phyloP scores from a whole-genome alignment of 371 early-diverging fungal genomes.

The Rhizopus delemar region DNA sequence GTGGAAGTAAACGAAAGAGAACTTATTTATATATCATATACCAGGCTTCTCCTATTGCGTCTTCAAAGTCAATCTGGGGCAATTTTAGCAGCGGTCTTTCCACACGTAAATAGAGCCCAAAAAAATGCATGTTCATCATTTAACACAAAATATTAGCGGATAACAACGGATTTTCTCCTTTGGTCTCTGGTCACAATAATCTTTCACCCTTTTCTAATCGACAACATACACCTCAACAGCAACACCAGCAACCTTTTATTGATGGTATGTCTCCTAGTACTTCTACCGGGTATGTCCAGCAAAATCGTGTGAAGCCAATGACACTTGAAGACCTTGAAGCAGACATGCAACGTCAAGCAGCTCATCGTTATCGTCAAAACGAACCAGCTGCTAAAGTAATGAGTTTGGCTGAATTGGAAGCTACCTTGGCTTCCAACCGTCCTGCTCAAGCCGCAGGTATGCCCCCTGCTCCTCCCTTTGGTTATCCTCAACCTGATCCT shows the following conservation, averaged over 20 bases:
- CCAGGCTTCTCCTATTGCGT: slow-evolving; percentile 29
- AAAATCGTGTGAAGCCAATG: slow-evolving; percentile 33
- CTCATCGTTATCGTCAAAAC: slow-evolving; percentile 19
- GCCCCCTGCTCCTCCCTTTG: slow-evolving; percentile 13
- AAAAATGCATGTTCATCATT: slow-evolving; percentile 1
- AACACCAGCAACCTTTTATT: slow-evolving; percentile 20
- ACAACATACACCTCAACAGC: slow-evolving; percentile 32
- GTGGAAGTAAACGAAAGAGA: background rate
- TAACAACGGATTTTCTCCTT: slow-evolving; percentile 22
- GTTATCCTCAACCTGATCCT: slow-evolving; percentile 29
- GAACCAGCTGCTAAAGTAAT: slow-evolving; percentile 50
- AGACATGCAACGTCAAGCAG: slow-evolving; percentile 46
- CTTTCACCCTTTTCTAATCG: slow-evolving; percentile 31
- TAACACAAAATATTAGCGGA: slow-evolving; percentile 10
- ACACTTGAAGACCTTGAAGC: slow-evolving; percentile 64
- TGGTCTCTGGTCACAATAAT: slow-evolving; percentile 15
- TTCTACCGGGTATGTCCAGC: slow-evolving; percentile 25
- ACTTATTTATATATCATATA: background rate
- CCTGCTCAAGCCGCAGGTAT: slow-evolving; percentile 6
- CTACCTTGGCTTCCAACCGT: slow-evolving; percentile 49
- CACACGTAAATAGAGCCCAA: slow-evolving; percentile 19
- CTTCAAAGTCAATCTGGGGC: slow-evolving; percentile 47
- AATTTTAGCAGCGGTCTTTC: slow-evolving; percentile 39
- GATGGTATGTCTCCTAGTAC: slow-evolving; percentile 25
- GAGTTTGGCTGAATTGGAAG: slow-evolving; percentile 74